Conservation (phyloP, 164 flowering plant species). For the Liriodendron chinense region DNA sequence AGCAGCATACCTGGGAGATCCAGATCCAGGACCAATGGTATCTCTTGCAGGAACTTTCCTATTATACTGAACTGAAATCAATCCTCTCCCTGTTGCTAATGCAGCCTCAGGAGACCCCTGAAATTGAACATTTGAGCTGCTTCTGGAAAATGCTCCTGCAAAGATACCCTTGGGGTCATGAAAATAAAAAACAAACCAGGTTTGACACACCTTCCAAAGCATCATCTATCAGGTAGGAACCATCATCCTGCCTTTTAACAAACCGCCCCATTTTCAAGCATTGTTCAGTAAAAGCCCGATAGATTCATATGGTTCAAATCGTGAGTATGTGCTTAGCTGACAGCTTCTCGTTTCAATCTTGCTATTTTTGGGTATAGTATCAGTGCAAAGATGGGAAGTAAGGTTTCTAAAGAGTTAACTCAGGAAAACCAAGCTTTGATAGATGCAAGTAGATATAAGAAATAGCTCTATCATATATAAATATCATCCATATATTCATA, state of each 20-base stretch:
- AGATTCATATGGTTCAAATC: neutral
- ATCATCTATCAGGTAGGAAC: too few species aligned
- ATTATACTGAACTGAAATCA: conserved; percentile 23
- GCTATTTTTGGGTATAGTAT: too few species aligned
- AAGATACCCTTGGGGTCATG: neutral
- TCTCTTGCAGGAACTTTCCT: conserved; percentile 11
- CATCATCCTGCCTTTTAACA: neutral
- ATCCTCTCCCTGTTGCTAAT: conserved; percentile 12
- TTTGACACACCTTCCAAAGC: too few species aligned
- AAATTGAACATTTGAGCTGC: conserved; percentile 18
- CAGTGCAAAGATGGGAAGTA: too few species aligned
- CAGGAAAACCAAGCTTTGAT: too few species aligned
- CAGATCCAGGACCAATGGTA: conserved; percentile 14
- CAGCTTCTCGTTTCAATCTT: too few species aligned
- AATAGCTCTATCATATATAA: too few species aligned
- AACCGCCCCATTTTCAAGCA: neutral
- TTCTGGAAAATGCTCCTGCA: conserved; percentile 36
- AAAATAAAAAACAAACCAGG: too few species aligned
- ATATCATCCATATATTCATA: too few species aligned
- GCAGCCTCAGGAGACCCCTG: conserved; percentile 23
- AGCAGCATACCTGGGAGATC: conserved; percentile 16
- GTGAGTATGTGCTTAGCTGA: too few species aligned
- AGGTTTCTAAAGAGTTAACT: too few species aligned
- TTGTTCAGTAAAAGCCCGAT: neutral
- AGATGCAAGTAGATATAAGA: too few species aligned